A percentile compares a stretch with the other conserved stretches of the same genome.
Conservation (phyloP, 345 rosid genomes). For the Euclidium syriacum region DNA sequence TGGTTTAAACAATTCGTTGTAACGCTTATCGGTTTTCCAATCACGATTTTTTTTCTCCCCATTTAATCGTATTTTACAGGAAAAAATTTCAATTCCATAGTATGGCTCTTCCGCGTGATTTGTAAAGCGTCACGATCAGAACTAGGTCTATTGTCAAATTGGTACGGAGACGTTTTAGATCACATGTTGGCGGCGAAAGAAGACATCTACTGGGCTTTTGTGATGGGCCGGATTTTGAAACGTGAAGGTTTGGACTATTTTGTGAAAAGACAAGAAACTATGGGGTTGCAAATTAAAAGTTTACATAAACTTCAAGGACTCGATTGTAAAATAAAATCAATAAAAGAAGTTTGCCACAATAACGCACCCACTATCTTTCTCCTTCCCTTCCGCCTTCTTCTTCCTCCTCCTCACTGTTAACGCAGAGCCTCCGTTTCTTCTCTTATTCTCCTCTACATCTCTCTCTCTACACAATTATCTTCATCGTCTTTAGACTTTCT, state of each 20-base stretch:
- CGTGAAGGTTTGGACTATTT: not conserved
- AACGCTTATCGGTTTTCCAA: not conserved
- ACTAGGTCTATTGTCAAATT: not conserved
- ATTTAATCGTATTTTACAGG: not conserved
- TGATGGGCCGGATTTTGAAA: conserved; percentile 8
- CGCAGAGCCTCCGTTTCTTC: conserved; percentile 26
- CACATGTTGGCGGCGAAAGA: not conserved
- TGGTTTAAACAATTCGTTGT: not conserved
- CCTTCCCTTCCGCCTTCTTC: conserved; percentile 11
- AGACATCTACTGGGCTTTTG: conserved; percentile 12
- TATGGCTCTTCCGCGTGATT: not conserved
- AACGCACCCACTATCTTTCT: conserved; percentile 33
- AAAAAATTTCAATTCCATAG: not conserved
- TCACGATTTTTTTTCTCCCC: not conserved
- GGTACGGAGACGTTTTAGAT: conserved; percentile 10
- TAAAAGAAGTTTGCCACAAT: conserved; percentile 25
- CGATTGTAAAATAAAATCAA: not conserved
- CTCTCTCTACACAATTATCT: not conserved
- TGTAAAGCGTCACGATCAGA: not conserved
- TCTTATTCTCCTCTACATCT: not conserved
- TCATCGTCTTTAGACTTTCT: not conserved
- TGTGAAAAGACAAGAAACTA: not conserved
- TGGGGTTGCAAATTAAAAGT: not conserved
- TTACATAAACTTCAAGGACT: not conserved
- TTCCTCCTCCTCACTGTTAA: conserved; percentile 22